Evolutionary conservation across 23 red algal genomes (phyloP).

Genomic region (Chondrus crispus): DNA sequence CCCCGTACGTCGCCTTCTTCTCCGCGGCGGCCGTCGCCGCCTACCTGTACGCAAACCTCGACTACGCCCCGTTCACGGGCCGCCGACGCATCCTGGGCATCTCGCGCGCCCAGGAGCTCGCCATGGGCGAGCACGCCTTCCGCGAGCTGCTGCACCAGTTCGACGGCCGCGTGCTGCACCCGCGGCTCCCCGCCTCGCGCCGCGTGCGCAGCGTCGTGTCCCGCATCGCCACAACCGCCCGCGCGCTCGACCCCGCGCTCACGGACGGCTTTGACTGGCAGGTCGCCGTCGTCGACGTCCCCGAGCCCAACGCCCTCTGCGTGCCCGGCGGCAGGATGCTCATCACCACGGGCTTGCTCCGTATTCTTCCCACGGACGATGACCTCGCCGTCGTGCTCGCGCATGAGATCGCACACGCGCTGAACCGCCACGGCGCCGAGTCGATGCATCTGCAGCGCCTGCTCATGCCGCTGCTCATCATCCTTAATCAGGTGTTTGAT

Average conservation of each 20-base stretch:
- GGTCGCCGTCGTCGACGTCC: slow-evolving; percentile 69
- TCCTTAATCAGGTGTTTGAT: slow-evolving; percentile 63
- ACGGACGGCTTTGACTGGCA: slow-evolving; percentile 77
- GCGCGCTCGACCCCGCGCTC: slow-evolving; percentile 11
- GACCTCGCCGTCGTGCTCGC: slow-evolving; percentile 81
- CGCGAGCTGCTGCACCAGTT: slow-evolving; percentile 31
- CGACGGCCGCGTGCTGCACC: not conserved
- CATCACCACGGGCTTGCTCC: slow-evolving; percentile 81
- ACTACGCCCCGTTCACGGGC: slow-evolving; percentile 79
- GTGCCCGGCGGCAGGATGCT: slow-evolving; percentile 87
- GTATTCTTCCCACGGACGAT: slow-evolving; percentile 53
- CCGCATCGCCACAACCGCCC: slow-evolving; percentile 54
- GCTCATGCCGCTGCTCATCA: slow-evolving; percentile 42
- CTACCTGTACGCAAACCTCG: slow-evolving; percentile 33
- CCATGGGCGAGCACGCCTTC: slow-evolving; percentile 62
- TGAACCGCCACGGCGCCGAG: slow-evolving; percentile 87
- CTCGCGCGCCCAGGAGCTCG: slow-evolving; percentile 48
- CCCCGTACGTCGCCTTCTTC: not conserved
- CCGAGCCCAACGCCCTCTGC: slow-evolving; percentile 88
- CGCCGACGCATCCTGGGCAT: slow-evolving; percentile 78
- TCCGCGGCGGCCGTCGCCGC: not conserved
- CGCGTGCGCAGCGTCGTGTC: slow-evolving; percentile 48
- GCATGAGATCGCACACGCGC: slow-evolving; percentile 94
- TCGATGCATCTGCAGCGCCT: slow-evolving; percentile 71
- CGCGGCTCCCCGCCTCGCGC: slow-evolving; percentile 10